phyloP scores from a whole-genome alignment of 495 filamentous ascomycete species.

The Lineolata rhizophorae region DNA sequence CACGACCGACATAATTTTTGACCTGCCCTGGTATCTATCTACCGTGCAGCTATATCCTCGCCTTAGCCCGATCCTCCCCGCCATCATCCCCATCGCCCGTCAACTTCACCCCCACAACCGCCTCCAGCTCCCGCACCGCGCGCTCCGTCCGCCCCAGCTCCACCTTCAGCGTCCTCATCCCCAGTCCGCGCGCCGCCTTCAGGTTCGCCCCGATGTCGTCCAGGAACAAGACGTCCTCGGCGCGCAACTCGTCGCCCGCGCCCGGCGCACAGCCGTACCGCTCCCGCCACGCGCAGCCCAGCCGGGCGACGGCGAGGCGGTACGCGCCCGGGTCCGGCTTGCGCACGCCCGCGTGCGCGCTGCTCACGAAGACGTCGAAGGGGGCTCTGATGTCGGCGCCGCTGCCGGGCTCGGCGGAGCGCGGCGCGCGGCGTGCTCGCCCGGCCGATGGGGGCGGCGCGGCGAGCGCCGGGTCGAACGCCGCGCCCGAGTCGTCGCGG shows the following conservation, averaged over 20 bases:
- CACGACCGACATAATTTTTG: too few relatives aligned
- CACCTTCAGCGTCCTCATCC: slow-evolving; percentile 72
- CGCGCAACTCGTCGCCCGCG: slow-evolving; percentile 19
- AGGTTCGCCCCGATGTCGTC: slow-evolving; percentile 95
- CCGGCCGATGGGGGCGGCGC: slow-evolving; percentile 2
- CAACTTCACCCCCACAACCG: slow-evolving; percentile 31
- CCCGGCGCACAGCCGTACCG: too few relatives aligned
- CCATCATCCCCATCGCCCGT: slow-evolving; percentile 26
- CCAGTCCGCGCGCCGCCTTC: slow-evolving; percentile 50
- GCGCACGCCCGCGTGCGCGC: slow-evolving; percentile 65
- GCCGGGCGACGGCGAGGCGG: slow-evolving; percentile 40
- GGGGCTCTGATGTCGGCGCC: slow-evolving; percentile 2
- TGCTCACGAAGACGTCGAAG: slow-evolving; percentile 31
- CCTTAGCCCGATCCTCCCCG: too few relatives aligned
- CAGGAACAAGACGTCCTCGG: slow-evolving; percentile 62
- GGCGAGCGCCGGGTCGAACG: slow-evolving; percentile 5
- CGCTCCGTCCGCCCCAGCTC: slow-evolving; percentile 52
- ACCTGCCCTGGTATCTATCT: too few relatives aligned
- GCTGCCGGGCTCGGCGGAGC: slow-evolving; percentile 1
- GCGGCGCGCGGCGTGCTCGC: too few relatives aligned
- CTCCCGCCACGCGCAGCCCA: slow-evolving; percentile 27
- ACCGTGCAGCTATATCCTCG: too few relatives aligned
- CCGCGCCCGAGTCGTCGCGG: slow-evolving; percentile 7
- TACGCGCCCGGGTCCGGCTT: slow-evolving; percentile 80
- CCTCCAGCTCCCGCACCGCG: slow-evolving; percentile 50